Evolutionary conservation across 2,329 filamentous ascomycete species (phyloP).

Genomic region (Exophiala oligosperma): DNA sequence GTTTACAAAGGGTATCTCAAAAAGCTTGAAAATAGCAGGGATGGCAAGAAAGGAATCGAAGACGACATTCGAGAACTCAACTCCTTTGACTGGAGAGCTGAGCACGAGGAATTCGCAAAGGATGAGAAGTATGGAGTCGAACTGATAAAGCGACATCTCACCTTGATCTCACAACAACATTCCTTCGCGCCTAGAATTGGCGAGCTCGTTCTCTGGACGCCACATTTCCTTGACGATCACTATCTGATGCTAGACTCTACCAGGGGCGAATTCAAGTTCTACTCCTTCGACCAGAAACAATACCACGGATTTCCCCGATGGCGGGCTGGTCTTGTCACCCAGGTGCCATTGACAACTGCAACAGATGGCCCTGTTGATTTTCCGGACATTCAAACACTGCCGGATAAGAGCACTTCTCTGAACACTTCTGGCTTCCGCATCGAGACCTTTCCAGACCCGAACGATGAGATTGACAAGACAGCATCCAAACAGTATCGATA

Average conservation of each 20-base stretch:
- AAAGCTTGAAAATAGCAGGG: slow-evolving; percentile 42
- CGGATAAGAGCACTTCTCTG: slow-evolving; percentile 42
- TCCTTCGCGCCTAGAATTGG: slow-evolving; percentile 56
- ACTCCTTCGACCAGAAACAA: slow-evolving; percentile 33
- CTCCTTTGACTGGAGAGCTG: slow-evolving; percentile 59
- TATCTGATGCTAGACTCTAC: slow-evolving; percentile 39
- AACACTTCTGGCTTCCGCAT: slow-evolving; percentile 58
- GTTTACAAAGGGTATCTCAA: slow-evolving; percentile 52
- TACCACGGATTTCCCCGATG: slow-evolving; percentile 48
- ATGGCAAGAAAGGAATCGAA: slow-evolving; percentile 39
- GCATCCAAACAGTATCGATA: slow-evolving; percentile 57
- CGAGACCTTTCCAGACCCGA: slow-evolving; percentile 56
- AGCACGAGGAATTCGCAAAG: slow-evolving; percentile 31
- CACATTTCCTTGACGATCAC: slow-evolving; percentile 34
- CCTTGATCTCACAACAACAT: slow-evolving; percentile 44
- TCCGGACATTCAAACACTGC: slow-evolving; percentile 47
- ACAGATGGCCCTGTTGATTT: slow-evolving; percentile 34
- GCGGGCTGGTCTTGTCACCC: slow-evolving; percentile 59
- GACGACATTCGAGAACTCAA: slow-evolving; percentile 49
- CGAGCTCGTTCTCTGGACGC: slow-evolving; percentile 57
- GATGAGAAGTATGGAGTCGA: slow-evolving; percentile 31
- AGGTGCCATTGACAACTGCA: slow-evolving; percentile 46
- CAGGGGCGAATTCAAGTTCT: slow-evolving; percentile 35
- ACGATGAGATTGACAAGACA: slow-evolving; percentile 49
- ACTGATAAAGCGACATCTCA: slow-evolving; percentile 43